Percentiles rank a stretch among this genome's conserved stretches.
Conservation (phyloP, 805 yeast genomes). For the Candida coleopterorum region DNA sequence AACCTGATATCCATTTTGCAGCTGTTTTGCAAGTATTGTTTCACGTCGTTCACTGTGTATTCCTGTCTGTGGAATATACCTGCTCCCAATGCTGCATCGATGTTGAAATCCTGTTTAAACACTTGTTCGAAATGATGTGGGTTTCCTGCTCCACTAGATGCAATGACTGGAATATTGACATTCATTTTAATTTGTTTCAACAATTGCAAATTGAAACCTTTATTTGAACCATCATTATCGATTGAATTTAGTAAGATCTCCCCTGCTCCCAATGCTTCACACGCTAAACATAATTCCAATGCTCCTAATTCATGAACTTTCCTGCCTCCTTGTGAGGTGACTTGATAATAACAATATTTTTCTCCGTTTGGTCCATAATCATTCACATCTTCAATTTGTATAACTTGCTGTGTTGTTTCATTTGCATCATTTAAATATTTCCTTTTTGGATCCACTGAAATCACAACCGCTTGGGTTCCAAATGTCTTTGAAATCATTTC, state of each 20-base stretch:
- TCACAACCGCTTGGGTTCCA: slow-evolving; percentile 96
- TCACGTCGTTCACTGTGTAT: slow-evolving; percentile 81
- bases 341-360: slow-evolving; percentile 86
- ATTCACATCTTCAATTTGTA: slow-evolving; percentile 51
- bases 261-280: slow-evolving; percentile 94
- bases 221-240: slow-evolving; percentile 94
- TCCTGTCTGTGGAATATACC: slow-evolving; percentile 98
- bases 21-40: slow-evolving; percentile 51
- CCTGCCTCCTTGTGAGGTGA: slow-evolving; percentile 96
- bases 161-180: slow-evolving; percentile 88
- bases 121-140: slow-evolving; percentile 91
- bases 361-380: slow-evolving; percentile 82
- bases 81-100: slow-evolving; percentile 98
- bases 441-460: slow-evolving; percentile 96
- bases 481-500: slow-evolving; percentile 89
- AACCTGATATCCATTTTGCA: slow-evolving; percentile 70
- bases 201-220: slow-evolving; percentile 88
- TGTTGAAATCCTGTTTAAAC: slow-evolving; percentile 63
- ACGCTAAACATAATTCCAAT: slow-evolving; percentile 78
- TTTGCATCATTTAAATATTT: slow-evolving; percentile 64
- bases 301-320: slow-evolving; percentile 85
- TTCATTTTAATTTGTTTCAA: slow-evolving; percentile 71
- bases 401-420: slow-evolving; percentile 57
- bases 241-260: slow-evolving; percentile 90
- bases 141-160: slow-evolving; percentile 95